phyloP scores from a whole-genome alignment of 139 green algal species.

The Coccomyxa sp. region DNA sequence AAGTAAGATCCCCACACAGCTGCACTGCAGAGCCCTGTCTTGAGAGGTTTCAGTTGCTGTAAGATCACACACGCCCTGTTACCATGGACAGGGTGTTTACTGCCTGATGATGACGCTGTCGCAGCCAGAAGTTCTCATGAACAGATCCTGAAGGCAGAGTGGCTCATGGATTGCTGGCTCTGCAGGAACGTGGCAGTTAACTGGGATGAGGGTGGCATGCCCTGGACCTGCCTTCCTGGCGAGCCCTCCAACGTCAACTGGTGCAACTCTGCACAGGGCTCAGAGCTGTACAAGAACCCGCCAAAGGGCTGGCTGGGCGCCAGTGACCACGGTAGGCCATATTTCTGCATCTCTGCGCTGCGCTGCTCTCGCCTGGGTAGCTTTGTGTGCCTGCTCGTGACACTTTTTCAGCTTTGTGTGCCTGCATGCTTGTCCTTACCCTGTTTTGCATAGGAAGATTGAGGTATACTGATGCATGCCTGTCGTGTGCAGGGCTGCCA shows the following conservation, averaged over 20 bases:
- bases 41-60: not conserved
- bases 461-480: no score
- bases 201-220: not conserved
- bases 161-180: not conserved
- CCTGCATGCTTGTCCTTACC: not conserved
- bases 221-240: constrained; percentile 5
- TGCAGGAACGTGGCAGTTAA: not conserved
- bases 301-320: not conserved
- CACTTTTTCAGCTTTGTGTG: no score
- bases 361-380: no score
- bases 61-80: no score
- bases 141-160: no score
- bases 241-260: constrained; percentile 2
- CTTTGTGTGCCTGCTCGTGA: no score
- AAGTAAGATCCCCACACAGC: not conserved
- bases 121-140: no score
- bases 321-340: not conserved
- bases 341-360: no score
- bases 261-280: not conserved
- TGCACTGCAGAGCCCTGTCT: not conserved
- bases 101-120: no score
- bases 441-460: no score
- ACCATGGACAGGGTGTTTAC: no score
- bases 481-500: not conserved
- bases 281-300: constrained; percentile 3